Evolutionary conservation across 331 rosid genomes (phyloP).

Genomic region (Ulmus americana): DNA sequence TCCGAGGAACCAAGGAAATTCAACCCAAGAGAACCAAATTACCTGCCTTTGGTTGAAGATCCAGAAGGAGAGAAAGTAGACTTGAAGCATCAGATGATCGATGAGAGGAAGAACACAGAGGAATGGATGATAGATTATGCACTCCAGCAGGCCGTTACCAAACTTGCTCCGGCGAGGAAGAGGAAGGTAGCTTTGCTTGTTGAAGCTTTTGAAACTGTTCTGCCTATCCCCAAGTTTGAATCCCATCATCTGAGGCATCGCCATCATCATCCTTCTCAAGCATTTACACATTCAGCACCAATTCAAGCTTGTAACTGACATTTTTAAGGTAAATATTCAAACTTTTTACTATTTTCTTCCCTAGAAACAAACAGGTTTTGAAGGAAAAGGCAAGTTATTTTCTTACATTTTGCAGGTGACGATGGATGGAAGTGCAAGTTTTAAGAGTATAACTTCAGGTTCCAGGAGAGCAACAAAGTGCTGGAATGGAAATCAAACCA

Average conservation of each 20-base stretch:
- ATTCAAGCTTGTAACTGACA: constrained; percentile 70
- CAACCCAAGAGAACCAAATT: constrained; percentile 66
- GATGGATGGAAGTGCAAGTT: not conserved
- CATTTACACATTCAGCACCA: constrained; percentile 35
- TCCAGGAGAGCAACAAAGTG: constrained; percentile 20
- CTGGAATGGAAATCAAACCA: constrained; percentile 9
- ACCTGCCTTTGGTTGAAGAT: constrained; percentile 50
- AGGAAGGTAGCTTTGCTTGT: constrained; percentile 82
- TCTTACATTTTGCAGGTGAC: constrained; percentile 16
- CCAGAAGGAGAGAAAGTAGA: constrained; percentile 60
- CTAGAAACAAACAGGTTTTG: not conserved
- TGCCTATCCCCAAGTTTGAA: constrained; percentile 49
- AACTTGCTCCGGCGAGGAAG: constrained; percentile 86
- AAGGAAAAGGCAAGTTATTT: not conserved
- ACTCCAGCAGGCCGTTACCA: constrained; percentile 56
- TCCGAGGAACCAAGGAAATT: constrained; percentile 42
- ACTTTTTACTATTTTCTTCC: not conserved
- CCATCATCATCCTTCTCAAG: constrained; percentile 27
- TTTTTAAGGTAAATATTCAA: constrained; percentile 26
- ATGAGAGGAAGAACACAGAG: constrained; percentile 68
- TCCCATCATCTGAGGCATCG: constrained; percentile 13
- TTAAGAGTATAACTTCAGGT: constrained; percentile 10
- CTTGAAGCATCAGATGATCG: constrained; percentile 67
- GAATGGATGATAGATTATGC: constrained; percentile 90
- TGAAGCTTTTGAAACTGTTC: constrained; percentile 79